Evolutionary conservation across 345 rosid species (phyloP), one percentile per base, ranked within the genome.

Genomic region (Ailanthus altissimus): DNA sequence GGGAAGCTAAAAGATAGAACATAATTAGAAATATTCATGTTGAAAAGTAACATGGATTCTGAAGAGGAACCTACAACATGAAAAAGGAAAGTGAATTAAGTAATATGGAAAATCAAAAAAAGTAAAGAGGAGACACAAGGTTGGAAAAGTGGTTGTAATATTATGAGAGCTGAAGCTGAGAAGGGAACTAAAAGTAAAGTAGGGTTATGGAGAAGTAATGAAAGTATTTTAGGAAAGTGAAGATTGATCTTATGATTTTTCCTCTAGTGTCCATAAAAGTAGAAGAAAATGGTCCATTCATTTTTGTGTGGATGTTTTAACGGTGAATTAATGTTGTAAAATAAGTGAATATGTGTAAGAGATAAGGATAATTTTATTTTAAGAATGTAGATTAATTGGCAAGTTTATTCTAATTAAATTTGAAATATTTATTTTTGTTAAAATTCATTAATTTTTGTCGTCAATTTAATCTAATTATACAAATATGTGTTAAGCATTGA

Each of bases 161-260:
- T 58, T 62, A 85, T 58, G 18, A 88, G 83, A 56, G 72, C 13
- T 26, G 84, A 84, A 77, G 79, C 83, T 16, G 87, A 88, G 82
- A 83, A 88, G 28, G 90, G 89, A 66, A 85, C 80, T 75, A 81
- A 47, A 58, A 85, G 14, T 40, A 85, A 63, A 68, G 23, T 38
- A 86, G 83, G 77, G 36, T 53, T 40, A 76, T 28, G 77, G 79
- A 71, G 84, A 73, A 81, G 78, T 42, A 74, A 9, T 47, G 77
- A 12, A 72, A 81, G 57, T 82, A 61, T 63, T 82, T 85, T 62
- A 88, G 81, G 32, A 85, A 88, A 64, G 80, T 79, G 74, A 74
- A 70, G 86, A 85, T 79, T 73, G 90, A 81, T 80, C 90, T 82
- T 70, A 83, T 73, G 64, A 83, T 84, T 70, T 74, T 79, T 43